Evolutionary conservation across 805 yeast species (phyloP).

Genomic region (Candida stauntonica): DNA sequence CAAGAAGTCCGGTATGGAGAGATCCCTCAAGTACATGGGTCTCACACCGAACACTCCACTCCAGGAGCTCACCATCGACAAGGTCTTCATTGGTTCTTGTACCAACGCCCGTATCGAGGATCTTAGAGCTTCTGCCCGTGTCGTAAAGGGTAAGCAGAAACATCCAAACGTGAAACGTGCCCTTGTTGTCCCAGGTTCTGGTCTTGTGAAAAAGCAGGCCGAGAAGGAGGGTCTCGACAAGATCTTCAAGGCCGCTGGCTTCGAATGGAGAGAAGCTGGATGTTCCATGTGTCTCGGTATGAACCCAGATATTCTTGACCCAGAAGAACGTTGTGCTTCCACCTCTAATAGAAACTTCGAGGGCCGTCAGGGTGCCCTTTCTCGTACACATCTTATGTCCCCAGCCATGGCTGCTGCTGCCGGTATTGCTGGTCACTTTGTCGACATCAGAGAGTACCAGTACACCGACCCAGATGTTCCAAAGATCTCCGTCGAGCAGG

Average conservation of each 20-base stretch:
- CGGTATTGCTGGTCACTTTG: conserved; percentile 83
- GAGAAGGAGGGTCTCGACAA: conserved; percentile 93
- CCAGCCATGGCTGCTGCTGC: conserved; percentile 99
- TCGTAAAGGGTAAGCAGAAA: conserved; percentile 84
- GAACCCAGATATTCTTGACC: conserved; percentile 96
- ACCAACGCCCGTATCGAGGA: conserved; percentile 98
- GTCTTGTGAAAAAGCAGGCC: conserved; percentile 88
- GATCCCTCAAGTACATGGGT: conserved; percentile 93
- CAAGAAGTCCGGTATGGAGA: conserved; percentile 77
- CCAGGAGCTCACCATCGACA: conserved; percentile 72
- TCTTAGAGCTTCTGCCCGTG: conserved; percentile 90
- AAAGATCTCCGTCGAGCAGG: conserved; percentile 41
- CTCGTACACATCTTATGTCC: conserved; percentile 96
- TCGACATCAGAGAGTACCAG: conserved; percentile 82
- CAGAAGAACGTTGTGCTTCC: conserved; percentile 97
- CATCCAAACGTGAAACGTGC: conserved; percentile 79
- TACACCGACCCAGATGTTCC: conserved; percentile 60
- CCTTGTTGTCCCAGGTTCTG: conserved; percentile 96
- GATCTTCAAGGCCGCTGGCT: conserved; percentile 87
- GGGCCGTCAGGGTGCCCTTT: conserved; percentile 96
- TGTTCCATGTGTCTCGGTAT: conserved; percentile 99
- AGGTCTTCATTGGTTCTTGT: conserved; percentile 97
- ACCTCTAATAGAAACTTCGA: conserved; percentile 98
- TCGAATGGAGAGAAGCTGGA: conserved; percentile 99
- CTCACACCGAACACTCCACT: conserved; percentile 78